Conservation (phyloP, 805 yeast genomes). For the Ogataea ramenticola region DNA sequence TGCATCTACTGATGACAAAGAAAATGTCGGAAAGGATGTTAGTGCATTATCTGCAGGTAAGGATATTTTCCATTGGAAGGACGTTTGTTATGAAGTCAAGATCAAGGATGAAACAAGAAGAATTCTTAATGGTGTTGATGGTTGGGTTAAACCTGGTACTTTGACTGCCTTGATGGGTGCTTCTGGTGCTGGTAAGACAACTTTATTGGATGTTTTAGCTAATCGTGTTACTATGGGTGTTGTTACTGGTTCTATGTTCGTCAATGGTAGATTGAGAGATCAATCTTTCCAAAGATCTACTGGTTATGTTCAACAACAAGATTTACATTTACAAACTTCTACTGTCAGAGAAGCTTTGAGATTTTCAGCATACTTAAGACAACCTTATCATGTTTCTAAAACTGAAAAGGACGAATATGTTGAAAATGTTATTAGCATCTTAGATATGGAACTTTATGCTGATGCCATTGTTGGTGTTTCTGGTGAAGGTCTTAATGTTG, state of each 20-base stretch:
- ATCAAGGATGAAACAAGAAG: constrained; percentile 32
- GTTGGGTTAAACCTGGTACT: constrained; percentile 44
- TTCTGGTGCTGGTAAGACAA: constrained; percentile 61
- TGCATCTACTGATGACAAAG: background rate
- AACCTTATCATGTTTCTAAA: constrained; percentile 31
- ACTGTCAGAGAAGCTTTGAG: constrained; percentile 45
- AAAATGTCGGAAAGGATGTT: constrained; percentile 9
- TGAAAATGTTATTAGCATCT: constrained; percentile 31
- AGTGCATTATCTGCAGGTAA: no score
- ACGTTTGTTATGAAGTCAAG: constrained; percentile 51
- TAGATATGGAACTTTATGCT: constrained; percentile 37
- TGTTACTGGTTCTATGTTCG: constrained; percentile 49
- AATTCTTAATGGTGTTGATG: constrained; percentile 37
- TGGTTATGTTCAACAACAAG: constrained; percentile 53
- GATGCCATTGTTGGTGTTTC: constrained; percentile 43
- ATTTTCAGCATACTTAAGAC: constrained; percentile 43
- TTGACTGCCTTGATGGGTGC: constrained; percentile 59
- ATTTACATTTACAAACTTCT: constrained; percentile 40
- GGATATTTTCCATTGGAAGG: constrained; percentile 56
- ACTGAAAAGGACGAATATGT: constrained; percentile 36
- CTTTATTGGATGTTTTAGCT: constrained; percentile 45
- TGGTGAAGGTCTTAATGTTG: constrained; percentile 46
- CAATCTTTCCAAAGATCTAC: constrained; percentile 44
- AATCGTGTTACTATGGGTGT: constrained; percentile 45
- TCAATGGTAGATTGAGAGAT: constrained; percentile 41